Conservation (phyloP, 2,329 filamentous ascomycete genomes). For the Claviceps digitariae region DNA sequence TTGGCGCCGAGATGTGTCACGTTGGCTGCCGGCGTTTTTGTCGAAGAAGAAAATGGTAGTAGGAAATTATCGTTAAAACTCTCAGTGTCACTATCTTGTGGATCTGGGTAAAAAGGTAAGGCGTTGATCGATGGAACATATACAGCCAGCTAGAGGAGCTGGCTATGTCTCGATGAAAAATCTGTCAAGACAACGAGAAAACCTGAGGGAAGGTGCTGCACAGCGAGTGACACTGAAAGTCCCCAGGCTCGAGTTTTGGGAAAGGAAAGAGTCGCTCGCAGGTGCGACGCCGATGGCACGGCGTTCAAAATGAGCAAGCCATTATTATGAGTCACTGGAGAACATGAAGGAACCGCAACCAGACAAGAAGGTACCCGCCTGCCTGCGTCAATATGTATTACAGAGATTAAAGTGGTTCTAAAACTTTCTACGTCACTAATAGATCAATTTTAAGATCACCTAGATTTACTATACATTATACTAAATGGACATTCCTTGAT, state of each 20-base stretch:
- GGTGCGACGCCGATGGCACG: no score
- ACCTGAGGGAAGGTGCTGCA: not conserved
- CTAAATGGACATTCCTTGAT: no score
- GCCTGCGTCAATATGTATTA: no score
- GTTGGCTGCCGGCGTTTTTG: not conserved
- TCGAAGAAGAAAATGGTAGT: not conserved
- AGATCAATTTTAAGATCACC: no score
- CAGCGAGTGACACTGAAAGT: not conserved
- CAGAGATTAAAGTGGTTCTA: no score
- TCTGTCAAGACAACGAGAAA: not conserved
- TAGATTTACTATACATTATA: no score
- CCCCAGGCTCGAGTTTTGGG: not conserved
- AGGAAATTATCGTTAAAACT: not conserved
- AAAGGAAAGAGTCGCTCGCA: no score
- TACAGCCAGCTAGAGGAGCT: not conserved
- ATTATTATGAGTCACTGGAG: no score
- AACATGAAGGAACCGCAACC: no score
- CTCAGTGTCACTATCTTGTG: not conserved
- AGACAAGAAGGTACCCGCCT: no score
- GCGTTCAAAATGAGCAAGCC: no score
- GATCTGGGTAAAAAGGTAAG: not conserved
- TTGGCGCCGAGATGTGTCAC: not conserved
- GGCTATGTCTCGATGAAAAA: not conserved
- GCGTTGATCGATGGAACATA: not conserved
- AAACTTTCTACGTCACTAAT: no score